A percentile compares a stretch with the other conserved stretches of the same genome.
Conservation (phyloP, 176 grass and related monocot species). For the Ensete glaucum region DNA sequence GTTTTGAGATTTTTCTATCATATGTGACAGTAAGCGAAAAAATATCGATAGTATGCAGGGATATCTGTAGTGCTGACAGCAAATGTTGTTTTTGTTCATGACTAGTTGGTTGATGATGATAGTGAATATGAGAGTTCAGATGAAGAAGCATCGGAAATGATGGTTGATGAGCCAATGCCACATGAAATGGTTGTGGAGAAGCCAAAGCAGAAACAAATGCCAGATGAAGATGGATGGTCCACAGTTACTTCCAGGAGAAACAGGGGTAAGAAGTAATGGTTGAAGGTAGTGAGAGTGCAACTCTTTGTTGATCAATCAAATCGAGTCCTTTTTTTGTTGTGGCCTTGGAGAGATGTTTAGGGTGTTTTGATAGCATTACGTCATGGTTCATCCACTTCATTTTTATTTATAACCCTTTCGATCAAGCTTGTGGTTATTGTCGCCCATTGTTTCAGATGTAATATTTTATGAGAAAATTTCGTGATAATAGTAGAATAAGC, state of each 20-base stretch:
- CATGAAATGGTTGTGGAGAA: slow-evolving; percentile 35
- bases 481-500: too few relatives aligned
- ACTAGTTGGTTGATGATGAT: slow-evolving; percentile 26
- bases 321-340: not conserved
- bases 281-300: not conserved
- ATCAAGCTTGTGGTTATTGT: too few relatives aligned
- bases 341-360: too few relatives aligned
- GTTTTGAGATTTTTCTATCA: not conserved
- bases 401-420: too few relatives aligned
- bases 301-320: not conserved
- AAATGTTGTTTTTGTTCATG: not conserved
- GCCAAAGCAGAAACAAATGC: slow-evolving; percentile 28
- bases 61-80: not conserved
- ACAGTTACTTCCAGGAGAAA: slow-evolving; percentile 44
- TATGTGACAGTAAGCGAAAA: not conserved
- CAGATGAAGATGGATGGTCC: slow-evolving; percentile 77
- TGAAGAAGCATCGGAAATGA: slow-evolving; percentile 14
- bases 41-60: too few relatives aligned
- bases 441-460: too few relatives aligned
- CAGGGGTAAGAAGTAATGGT: slow-evolving; percentile 28
- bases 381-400: too few relatives aligned
- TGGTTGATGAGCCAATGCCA: slow-evolving; percentile 27
- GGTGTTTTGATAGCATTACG: too few relatives aligned
- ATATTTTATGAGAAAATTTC: too few relatives aligned
- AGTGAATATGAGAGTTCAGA: slow-evolving; percentile 36